Conservation (phyloP, 73 alveolate species). For the Symbiodinium natans region DNA sequence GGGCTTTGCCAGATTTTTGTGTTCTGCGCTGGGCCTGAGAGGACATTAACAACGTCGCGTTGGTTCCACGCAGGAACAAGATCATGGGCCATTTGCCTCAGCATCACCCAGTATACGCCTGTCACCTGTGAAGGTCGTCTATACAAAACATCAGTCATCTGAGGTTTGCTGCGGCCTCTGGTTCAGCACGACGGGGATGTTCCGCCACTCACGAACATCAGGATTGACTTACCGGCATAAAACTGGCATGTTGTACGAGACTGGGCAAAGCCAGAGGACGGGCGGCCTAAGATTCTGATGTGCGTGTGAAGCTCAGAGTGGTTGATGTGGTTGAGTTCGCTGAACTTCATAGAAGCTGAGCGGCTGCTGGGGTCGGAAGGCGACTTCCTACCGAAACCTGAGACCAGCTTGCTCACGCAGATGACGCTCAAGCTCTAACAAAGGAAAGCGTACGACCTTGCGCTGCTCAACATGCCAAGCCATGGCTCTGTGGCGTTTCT, state of each 20-base stretch:
- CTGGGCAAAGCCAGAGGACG: not conserved
- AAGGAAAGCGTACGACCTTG: too few species aligned
- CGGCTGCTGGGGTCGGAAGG: too few species aligned
- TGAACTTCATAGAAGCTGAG: too few species aligned
- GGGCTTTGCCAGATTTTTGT: not conserved
- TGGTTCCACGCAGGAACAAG: constrained; percentile 75
- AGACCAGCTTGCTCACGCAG: too few species aligned
- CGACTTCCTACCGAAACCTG: too few species aligned
- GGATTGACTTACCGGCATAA: not conserved
- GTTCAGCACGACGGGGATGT: constrained; percentile 71
- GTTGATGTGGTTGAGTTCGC: too few species aligned
- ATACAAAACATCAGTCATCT: not conserved
- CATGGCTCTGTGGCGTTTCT: too few species aligned
- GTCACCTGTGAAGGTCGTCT: too few species aligned
- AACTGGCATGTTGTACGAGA: not conserved
- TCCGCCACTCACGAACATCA: constrained; percentile 67
- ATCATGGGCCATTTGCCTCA: constrained; percentile 22
- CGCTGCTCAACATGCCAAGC: too few species aligned
- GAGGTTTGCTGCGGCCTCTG: constrained; percentile 65
- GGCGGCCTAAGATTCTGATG: not conserved
- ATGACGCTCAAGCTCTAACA: too few species aligned
- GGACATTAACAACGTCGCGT: constrained; percentile 59
- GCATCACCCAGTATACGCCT: too few species aligned
- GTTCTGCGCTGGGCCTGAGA: not conserved
- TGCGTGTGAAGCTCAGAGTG: too few species aligned